Evolutionary conservation across 1,284 basidiomycete species (phyloP).

Genomic region (Laetiporus sulphureus): DNA sequence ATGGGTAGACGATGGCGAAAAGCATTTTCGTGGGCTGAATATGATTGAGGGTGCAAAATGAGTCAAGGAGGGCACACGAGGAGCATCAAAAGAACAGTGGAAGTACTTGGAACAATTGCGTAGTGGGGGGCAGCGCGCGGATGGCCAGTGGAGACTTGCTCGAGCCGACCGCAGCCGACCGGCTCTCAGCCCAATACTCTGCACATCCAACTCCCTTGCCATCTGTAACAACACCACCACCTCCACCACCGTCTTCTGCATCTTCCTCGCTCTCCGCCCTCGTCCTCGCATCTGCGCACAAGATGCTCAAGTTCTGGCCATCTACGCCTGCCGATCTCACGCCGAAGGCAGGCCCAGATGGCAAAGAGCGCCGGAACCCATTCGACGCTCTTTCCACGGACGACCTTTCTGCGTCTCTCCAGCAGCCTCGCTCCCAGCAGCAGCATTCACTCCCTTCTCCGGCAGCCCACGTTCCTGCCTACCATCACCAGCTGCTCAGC

Average conservation of each 20-base stretch:
- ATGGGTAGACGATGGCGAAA: too few relatives aligned
- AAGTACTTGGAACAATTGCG: not conserved
- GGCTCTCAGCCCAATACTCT: too few relatives aligned
- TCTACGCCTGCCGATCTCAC: constrained; percentile 66
- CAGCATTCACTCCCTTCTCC: constrained; percentile 14
- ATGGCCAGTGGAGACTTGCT: constrained; percentile 3
- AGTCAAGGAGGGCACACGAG: constrained; percentile 1
- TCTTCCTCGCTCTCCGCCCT: constrained; percentile 7
- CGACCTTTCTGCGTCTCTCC: constrained; percentile 19
- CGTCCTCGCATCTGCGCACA: constrained; percentile 10
- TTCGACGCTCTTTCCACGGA: constrained; percentile 45
- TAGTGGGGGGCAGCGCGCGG: not conserved
- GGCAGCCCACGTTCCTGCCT: constrained; percentile 20
- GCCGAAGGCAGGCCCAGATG: constrained; percentile 48
- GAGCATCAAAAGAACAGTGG: constrained; percentile 3
- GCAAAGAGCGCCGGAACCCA: constrained; percentile 57
- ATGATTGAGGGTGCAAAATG: not conserved
- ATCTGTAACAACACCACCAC: not conserved
- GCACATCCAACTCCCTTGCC: not conserved
- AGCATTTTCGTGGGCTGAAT: too few relatives aligned
- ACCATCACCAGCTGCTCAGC: constrained; percentile 36
- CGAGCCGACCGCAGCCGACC: constrained; percentile 3
- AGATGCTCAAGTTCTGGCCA: constrained; percentile 68
- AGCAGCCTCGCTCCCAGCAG: constrained; percentile 14
- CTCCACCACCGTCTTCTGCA: not conserved